Percentiles rank a stretch among this genome's conserved stretches.
Conservation (phyloP, 2,329 filamentous ascomycete species). For the Stagonosporopsis vannaccii region DNA sequence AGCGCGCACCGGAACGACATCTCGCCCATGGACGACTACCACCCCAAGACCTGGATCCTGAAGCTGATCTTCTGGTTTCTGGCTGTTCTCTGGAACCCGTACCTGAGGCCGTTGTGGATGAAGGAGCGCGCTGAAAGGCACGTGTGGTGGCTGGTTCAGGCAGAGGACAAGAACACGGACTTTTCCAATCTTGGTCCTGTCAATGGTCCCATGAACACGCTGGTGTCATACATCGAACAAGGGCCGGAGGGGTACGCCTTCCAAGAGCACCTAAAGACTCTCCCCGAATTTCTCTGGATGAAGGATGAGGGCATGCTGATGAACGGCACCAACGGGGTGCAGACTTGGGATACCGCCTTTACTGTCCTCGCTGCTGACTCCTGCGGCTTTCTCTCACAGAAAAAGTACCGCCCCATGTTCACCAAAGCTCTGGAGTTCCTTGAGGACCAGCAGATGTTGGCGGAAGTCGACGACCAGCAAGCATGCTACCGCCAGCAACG, state of each 20-base stretch:
- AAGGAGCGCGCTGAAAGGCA: conserved; percentile 78
- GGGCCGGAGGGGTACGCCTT: conserved; percentile 77
- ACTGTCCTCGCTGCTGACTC: conserved; percentile 82
- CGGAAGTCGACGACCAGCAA: conserved; percentile 78
- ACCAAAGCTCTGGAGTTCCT: conserved; percentile 82
- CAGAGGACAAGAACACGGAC: conserved; percentile 93
- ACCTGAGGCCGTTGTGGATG: conserved; percentile 71
- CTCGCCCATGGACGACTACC: conserved; percentile 81
- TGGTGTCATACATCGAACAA: conserved; percentile 84
- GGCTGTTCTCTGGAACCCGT: conserved; percentile 81
- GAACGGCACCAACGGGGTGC: conserved; percentile 98
- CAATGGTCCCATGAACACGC: conserved; percentile 87
- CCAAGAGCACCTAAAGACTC: conserved; percentile 76
- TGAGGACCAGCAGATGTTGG: conserved; percentile 88
- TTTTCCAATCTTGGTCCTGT: conserved; percentile 88
- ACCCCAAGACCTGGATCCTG: conserved; percentile 87
- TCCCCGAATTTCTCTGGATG: conserved; percentile 90
- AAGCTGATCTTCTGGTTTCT: conserved; percentile 80
- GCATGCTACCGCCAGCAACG: conserved; percentile 87
- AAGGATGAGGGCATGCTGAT: conserved; percentile 91
- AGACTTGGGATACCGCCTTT: conserved; percentile 96
- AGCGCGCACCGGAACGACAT: conserved; percentile 82
- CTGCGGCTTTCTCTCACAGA: conserved; percentile 77
- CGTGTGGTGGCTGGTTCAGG: conserved; percentile 82
- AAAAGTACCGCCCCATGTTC: conserved; percentile 83